A percentile compares a stretch with the other conserved stretches of the same genome.
phyloP scores from a whole-genome alignment of 176 grass and related monocot genomes.

The Bromus sterilis region DNA sequence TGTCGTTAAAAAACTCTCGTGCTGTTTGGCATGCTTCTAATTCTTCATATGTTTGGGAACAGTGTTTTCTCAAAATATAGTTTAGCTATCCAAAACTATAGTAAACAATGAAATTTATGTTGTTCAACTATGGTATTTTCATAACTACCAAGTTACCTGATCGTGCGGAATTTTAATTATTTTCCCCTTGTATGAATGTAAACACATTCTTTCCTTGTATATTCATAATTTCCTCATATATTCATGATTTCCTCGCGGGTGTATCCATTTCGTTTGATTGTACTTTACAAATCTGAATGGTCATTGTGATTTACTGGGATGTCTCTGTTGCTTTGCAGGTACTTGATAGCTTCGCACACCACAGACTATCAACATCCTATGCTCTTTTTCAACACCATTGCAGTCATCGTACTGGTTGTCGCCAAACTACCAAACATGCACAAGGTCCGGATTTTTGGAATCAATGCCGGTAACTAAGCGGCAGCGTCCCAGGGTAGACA shows the following conservation, averaged over 20 bases:
- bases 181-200: not conserved
- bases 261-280: not conserved
- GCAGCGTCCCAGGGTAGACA: not conserved
- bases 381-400: conserved; percentile 58
- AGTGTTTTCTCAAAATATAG: not conserved
- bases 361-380: conserved; percentile 54
- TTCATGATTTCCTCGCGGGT: not conserved
- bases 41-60: not conserved
- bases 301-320: not conserved
- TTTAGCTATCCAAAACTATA: not conserved
- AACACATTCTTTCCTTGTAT: not conserved
- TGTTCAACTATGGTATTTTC: not conserved
- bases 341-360: conserved; percentile 56
- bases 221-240: not conserved
- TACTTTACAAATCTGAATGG: not conserved
- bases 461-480: conserved; percentile 45
- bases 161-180: not conserved
- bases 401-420: conserved; percentile 44
- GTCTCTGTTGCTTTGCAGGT: conserved; percentile 27
- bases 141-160: not conserved
- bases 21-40: not conserved
- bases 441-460: conserved; percentile 65
- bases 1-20: not conserved
- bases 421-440: conserved; percentile 64
- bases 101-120: not conserved